Base-by-base conservation (phyloP, 257 asterid genomes). In the Przewalskia tangutica region DNA sequence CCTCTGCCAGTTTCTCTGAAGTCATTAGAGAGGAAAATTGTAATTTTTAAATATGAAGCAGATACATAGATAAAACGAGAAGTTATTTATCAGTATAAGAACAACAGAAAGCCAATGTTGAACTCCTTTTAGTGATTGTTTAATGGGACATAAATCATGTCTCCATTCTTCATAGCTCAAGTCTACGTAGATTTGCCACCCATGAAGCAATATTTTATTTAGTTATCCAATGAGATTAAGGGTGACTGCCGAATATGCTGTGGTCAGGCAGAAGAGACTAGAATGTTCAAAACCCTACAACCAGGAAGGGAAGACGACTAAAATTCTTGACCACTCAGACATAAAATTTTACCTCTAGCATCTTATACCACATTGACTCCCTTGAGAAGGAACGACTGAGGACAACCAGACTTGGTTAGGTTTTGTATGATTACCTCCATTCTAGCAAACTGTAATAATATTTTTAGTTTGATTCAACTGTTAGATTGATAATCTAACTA, bases 1-100 rank as follows among this genome's bases (percentile, higher is more conserved):
- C 95, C 83, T 90, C 78, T 4, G 97, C 97, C 77, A 89, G 83
- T 83, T 86, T 83, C 88, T 95, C 98, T 93, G 93, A 44, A 86
- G 86, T 84, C 60, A 85, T 83, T 81, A 44, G 68, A 85, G 63
- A 34, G 50, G 55, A 42, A 32, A 27, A 60, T 34, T 51, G 56
- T 38, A 53, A 40, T 16, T 34, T 36, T 48, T 13, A 77, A 32
- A 50, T 71, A 46, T 27, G 32, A 27, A 27, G 32, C 32, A 27
- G 32, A 27, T 27, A 27, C 1, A 7, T 73, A 20, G 40, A 18
- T 48, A 71, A 20, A 71, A 7, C 12, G 60, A 73, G 34, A 3
- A 48, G 44, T 27, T 23, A 50, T 8, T 34, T 16, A 7, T 65
- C 50, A 4, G n/a, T 32, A 9, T 71, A 46, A 71, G 13, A 71